Evolutionary conservation across 495 filamentous ascomycete species (phyloP).

Genomic region (Margaritispora aquatica): DNA sequence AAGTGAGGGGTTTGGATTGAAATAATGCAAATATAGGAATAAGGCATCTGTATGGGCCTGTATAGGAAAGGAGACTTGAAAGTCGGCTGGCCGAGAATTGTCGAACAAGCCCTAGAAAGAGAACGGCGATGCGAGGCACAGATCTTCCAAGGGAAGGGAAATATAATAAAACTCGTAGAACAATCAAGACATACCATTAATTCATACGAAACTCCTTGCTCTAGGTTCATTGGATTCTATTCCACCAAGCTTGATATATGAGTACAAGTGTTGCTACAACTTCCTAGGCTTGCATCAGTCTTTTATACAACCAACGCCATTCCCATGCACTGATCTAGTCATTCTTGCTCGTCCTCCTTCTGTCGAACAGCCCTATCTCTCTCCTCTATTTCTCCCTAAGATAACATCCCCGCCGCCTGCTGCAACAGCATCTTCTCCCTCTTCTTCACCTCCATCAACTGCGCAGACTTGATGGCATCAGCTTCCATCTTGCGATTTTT

Average conservation of each 20-base stretch:
- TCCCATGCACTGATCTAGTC: constrained; percentile 5
- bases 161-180: background rate
- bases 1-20: constrained; percentile 92
- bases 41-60: background rate
- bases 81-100: background rate
- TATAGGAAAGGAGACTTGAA: background rate
- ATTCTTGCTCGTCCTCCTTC: too few relatives aligned
- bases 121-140: background rate
- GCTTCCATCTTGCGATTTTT: constrained; percentile 37
- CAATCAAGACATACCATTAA: background rate
- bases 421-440: constrained; percentile 13
- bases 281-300: background rate
- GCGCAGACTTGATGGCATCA: constrained; percentile 1
- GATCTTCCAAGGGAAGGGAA: background rate
- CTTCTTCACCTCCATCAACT: constrained; percentile 13
- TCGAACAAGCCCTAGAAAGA: background rate
- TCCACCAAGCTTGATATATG: background rate
- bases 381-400: background rate
- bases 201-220: too few relatives aligned
- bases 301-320: constrained; percentile 15
- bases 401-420: constrained; percentile 4
- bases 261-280: background rate
- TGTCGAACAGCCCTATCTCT: too few relatives aligned
- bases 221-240: background rate
- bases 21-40: too few relatives aligned